These are phyloP conservation scores for Eucalyptus pauciflora DNA, from an alignment of 345 rosid species.

Conservation along the genomic window DNA sequence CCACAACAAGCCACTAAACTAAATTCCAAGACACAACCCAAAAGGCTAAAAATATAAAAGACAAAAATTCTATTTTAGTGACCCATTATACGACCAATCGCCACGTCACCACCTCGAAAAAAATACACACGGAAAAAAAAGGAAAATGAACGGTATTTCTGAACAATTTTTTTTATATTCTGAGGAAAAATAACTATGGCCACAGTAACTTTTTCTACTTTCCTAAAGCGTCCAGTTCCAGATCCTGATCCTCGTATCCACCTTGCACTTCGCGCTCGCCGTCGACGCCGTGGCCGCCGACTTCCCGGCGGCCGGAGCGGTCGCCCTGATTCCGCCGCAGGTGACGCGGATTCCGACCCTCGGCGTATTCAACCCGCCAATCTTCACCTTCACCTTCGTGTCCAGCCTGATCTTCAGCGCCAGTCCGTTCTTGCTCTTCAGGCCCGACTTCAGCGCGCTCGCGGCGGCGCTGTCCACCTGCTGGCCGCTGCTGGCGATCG, in stretches of 20 bases:
- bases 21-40: neutral
- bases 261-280: slow-evolving; percentile 58
- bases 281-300: slow-evolving; percentile 40
- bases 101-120: neutral
- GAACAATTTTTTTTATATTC: neutral
- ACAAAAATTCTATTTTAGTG: neutral
- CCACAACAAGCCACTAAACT: neutral
- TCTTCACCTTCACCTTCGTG: slow-evolving; percentile 62
- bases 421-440: slow-evolving; percentile 48
- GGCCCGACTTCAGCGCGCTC: slow-evolving; percentile 21
- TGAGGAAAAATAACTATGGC: neutral
- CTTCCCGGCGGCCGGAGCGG: slow-evolving; percentile 44
- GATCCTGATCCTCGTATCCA: slow-evolving; percentile 69
- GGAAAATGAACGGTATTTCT: neutral
- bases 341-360: slow-evolving; percentile 45
- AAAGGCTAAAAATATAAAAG: neutral
- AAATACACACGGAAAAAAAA: neutral
- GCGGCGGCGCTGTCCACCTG: slow-evolving; percentile 38
- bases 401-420: slow-evolving; percentile 44
- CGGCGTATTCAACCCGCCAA: slow-evolving; percentile 56
- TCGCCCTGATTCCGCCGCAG: slow-evolving; percentile 52
- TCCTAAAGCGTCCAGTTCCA: slow-evolving; percentile 48
- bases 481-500: slow-evolving; percentile 22
- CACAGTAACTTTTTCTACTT: neutral
- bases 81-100: neutral